Evolutionary conservation across 805 yeast genomes (phyloP).

Genomic region (Lachancea lanzarotensis): DNA sequence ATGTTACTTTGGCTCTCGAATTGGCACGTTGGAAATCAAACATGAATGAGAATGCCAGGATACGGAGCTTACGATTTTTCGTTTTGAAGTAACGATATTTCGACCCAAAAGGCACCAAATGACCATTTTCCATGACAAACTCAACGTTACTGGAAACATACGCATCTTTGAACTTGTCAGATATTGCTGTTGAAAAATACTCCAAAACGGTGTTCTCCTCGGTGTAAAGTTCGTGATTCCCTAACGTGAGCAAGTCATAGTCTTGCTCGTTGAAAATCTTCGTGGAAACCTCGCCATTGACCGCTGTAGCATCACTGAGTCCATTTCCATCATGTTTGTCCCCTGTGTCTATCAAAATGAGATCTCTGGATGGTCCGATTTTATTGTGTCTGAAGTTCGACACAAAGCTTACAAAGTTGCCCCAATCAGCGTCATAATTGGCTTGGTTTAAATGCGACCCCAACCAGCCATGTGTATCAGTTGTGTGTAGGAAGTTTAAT

Average conservation of each 20-base stretch:
- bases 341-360: constrained; percentile 78
- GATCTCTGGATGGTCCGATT: constrained; percentile 42
- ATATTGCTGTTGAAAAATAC: constrained; percentile 49
- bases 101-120: constrained; percentile 60
- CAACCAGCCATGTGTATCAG: constrained; percentile 97
- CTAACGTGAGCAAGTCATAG: constrained; percentile 76
- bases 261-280: constrained; percentile 56
- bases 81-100: constrained; percentile 63
- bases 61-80: constrained; percentile 40
- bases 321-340: constrained; percentile 96
- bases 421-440: constrained; percentile 83
- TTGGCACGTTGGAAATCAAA: constrained; percentile 68
- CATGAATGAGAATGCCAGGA: constrained; percentile 70
- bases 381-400: constrained; percentile 38
- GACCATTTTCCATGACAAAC: constrained; percentile 37
- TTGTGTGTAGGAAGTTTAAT: constrained; percentile 83
- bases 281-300: constrained; percentile 62
- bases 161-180: constrained; percentile 45
- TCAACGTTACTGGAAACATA: constrained; percentile 74
- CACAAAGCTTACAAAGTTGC: constrained; percentile 73
- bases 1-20: constrained; percentile 54
- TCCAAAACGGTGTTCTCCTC: constrained; percentile 62
- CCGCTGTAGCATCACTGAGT: constrained; percentile 65
- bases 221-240: constrained; percentile 84
- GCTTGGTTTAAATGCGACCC: constrained; percentile 81